Conservation (phyloP, 1,284 basidiomycete species). For the Ceratobasidium sp. region DNA sequence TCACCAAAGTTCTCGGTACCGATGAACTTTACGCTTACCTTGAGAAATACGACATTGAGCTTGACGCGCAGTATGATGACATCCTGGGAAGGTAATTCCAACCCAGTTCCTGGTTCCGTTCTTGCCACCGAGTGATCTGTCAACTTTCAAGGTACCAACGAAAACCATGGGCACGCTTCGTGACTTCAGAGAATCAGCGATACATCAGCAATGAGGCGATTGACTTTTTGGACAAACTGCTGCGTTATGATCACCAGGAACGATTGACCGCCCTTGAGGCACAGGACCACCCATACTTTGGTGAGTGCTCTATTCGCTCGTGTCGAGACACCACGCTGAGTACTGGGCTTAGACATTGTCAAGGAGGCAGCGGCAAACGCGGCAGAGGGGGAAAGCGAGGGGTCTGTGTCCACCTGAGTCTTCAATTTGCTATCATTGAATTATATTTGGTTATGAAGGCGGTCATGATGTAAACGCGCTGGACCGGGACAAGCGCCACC, state of each 20-base stretch:
- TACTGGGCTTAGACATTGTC: constrained; percentile 46
- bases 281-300: constrained; percentile 88
- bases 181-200: constrained; percentile 93
- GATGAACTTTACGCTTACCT: constrained; percentile 91
- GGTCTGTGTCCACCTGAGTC: constrained; percentile 35
- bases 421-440: constrained; percentile 18
- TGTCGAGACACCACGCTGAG: not conserved
- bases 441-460: constrained; percentile 23
- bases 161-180: constrained; percentile 93
- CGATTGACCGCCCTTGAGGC: constrained; percentile 92
- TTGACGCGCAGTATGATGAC: constrained; percentile 90
- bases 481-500: not conserved
- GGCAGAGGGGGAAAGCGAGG: constrained; percentile 32
- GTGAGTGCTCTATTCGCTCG: constrained; percentile 53
- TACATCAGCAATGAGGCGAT: constrained; percentile 99
- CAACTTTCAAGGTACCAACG: constrained; percentile 72
- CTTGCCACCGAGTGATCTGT: not conserved
- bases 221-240: constrained; percentile 93
- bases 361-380: constrained; percentile 46
- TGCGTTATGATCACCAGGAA: constrained; percentile 97
- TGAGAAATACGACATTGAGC: constrained; percentile 92
- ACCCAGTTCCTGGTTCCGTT: not conserved
- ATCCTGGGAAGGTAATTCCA: constrained; percentile 73
- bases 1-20: constrained; percentile 95
- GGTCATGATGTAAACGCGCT: constrained; percentile 1